Base-by-base conservation (phyloP, 495 filamentous ascomycete genomes). In the Lineolata rhizophorae region DNA sequence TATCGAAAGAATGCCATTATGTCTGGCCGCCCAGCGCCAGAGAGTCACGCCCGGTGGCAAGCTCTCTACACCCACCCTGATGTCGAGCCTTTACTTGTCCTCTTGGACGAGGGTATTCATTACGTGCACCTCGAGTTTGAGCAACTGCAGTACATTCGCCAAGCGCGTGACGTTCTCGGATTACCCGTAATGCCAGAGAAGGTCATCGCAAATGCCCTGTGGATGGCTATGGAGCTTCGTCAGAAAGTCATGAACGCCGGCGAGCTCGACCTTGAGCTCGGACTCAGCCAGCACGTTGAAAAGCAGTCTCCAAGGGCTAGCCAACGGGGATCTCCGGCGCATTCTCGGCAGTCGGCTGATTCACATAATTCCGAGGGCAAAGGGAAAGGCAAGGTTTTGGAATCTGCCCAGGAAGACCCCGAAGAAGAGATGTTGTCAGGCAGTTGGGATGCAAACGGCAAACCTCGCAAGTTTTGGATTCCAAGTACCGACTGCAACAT, bases 41-140 rank as follows among this genome's bases (percentile, higher is more conserved):
- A n/a, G n/a, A n/a, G n/a, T n/a, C n/a, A n/a, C n/a, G n/a, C n/a
- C n/a, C n/a, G n/a, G n/a, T 63, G 59, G 59, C 20, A 60, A 5
- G 36, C 51, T 5, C 46, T 60, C 3, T 65, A 65, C 40, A 60
- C 58, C 5, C 44, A 52, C 30, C 47, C 57, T 1, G 65, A 70
- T 31, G 47, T 70, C 24, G 60, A 60, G 34, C 62, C 64, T n/a
- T 44, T 70, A n/a, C 44, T 64, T 10, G 58, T 64, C 3, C 44
- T 70, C 3, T 45, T 70, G 11, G 62, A 70, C 37, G 57, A 64
- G 45, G 65, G 64, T 16, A 66, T 70, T 18, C 65, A 70, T 46
- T 70, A 69, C 39, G 50, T 66, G n/a, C 65, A 70, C 44, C 53
- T 70, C 36, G 54, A 58, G 22, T 70, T 68, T 37, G 66, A 69